A percentile compares a stretch with the other conserved stretches of the same genome.
These are phyloP conservation scores for Ophiocordyceps camponoti-saundersi DNA, from an alignment of 2,329 filamentous ascomycete species.

Conservation along the genomic window DNA sequence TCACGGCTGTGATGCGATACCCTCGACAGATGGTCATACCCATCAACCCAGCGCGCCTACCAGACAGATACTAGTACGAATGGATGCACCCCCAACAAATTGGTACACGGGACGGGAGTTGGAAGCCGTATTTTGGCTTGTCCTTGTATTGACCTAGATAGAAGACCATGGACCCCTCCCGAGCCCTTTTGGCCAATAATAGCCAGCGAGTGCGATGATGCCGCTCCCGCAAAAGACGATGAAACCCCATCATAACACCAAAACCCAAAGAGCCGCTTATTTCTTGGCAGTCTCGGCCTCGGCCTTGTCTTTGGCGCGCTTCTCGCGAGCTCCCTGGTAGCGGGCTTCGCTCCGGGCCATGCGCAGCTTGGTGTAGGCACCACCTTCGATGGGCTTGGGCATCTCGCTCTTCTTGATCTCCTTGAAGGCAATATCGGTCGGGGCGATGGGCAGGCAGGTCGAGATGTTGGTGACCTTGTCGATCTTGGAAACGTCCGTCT, in stretches of 20 bases:
- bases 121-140: too few species aligned
- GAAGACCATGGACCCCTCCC: neutral
- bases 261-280: conserved; percentile 40
- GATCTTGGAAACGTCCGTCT: conserved; percentile 59
- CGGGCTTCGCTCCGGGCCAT: conserved; percentile 70
- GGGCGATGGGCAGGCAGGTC: conserved; percentile 54
- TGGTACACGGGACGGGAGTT: conserved; percentile 13
- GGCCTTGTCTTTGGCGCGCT: conserved; percentile 78
- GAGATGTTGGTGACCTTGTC: conserved; percentile 31
- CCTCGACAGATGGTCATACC: too few species aligned
- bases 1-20: neutral
- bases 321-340: conserved; percentile 71
- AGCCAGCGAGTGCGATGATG: conserved; percentile 11
- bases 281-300: conserved; percentile 77
- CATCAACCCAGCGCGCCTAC: too few species aligned
- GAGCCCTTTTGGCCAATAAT: neutral
- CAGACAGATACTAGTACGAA: too few species aligned
- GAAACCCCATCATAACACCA: conserved; percentile 16
- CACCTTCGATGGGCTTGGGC: conserved; percentile 58
- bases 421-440: conserved; percentile 45
- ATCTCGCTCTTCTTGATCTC: conserved; percentile 73
- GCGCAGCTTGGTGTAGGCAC: conserved; percentile 76
- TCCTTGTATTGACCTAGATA: neutral
- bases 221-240: conserved; percentile 19
- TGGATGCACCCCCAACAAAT: too few species aligned